A percentile compares a stretch with the other conserved stretches of the same genome.
Evolutionary conservation across 768 basidiomycete species (phyloP).

Genomic region (Hypholoma fasciculare): DNA sequence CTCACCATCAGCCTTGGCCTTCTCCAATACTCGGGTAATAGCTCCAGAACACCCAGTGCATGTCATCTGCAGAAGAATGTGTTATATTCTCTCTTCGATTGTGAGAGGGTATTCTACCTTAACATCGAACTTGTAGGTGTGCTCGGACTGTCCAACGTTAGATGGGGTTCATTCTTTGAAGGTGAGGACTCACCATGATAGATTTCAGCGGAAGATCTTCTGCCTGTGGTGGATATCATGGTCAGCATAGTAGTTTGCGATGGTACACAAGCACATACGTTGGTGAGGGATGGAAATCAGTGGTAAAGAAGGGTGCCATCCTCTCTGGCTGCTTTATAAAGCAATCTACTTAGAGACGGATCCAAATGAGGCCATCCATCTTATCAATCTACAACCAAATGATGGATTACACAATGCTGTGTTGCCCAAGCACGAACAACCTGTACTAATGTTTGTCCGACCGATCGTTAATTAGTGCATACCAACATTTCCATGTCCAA

Average conservation of each 20-base stretch:
- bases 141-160: slow-evolving; percentile 18
- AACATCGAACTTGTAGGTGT: slow-evolving; percentile 81
- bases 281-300: background rate
- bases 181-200: too few relatives aligned
- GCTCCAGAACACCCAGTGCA: slow-evolving; percentile 88
- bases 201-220: too few relatives aligned
- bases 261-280: slow-evolving; percentile 7
- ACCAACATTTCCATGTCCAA: slow-evolving; percentile 35
- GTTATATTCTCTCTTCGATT: background rate
- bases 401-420: background rate
- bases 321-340: slow-evolving; percentile 17
- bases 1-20: slow-evolving; percentile 51
- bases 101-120: slow-evolving; percentile 51
- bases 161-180: too few relatives aligned
- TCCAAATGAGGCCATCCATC: slow-evolving; percentile 15
- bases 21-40: slow-evolving; percentile 70
- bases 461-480: background rate
- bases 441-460: background rate
- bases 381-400: background rate
- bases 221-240: background rate
- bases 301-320: background rate
- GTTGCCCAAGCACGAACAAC: background rate
- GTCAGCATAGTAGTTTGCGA: slow-evolving; percentile 1
- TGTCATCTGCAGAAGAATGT: slow-evolving; percentile 60
- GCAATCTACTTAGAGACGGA: slow-evolving; percentile 9